Evolutionary conservation across 2,329 filamentous ascomycete species (phyloP), one percentile per base, ranked within the genome.

Genomic region (Truncatella angustata): DNA sequence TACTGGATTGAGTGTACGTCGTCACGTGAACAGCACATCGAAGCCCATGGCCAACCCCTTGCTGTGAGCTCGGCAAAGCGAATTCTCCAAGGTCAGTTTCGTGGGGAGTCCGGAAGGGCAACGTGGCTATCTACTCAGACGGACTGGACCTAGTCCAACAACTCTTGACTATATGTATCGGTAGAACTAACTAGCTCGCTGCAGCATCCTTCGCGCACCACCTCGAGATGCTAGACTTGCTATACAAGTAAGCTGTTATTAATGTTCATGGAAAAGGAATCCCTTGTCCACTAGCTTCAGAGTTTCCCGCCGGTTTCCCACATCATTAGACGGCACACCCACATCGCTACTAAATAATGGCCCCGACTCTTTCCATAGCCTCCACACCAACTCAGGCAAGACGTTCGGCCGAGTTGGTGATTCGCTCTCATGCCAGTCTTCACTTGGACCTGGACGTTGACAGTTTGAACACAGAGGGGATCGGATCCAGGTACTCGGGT

Each of bases 281-380:
- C n/a, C n/a, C n/a, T n/a, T n/a, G n/a, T n/a, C 14, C 26, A 20
- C 9, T 35, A 21, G 30, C n/a, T 28, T 39, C 4, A 11, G 21
- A 50, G 24, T 32, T 50, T 50, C 16, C 36, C 47, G 24, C 49
- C 30, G n/a, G 9, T 45, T 44, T 45, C 16, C 37, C n/a, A 7
- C 24, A 10, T 11, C 35, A 23, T 14, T 24, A 9, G 6, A 14
- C 24, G 4, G 26, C 35, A 21, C n/a, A 26, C 10, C 49, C 49
- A 51, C 48, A 40, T 50, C 48, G 48, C 28, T 42, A 18, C 14
- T 16, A 26, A n/a, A 12, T 40, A n/a, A 51, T 51, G 49, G 49
- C 49, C 30, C 40, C 49, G 30, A 51, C 30, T 16, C 28, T 14
- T 42, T 35, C 47, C 35, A 30, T 12, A 21, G 12, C 14, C 35